A percentile compares a stretch with the other conserved stretches of the same genome.
Conservation (phyloP, 495 filamentous ascomycete genomes). For the Saxophila tyrrhenica region DNA sequence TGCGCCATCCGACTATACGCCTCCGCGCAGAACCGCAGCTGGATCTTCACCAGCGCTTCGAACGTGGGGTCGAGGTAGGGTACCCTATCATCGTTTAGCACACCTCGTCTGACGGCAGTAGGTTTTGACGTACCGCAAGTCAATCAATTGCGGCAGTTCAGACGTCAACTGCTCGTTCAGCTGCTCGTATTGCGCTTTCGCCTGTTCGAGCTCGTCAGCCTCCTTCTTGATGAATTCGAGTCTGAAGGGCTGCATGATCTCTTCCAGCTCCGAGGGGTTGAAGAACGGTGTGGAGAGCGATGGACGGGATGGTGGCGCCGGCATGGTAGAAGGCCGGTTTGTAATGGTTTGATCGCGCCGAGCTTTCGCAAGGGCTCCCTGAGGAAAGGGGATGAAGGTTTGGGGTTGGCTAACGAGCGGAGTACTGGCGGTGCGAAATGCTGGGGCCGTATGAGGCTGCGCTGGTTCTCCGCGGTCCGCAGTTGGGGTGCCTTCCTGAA, state of each 20-base stretch:
- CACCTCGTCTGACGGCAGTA: too few species aligned
- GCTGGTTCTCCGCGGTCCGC: too few species aligned
- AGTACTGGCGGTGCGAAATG: too few species aligned
- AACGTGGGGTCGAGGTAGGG: conserved; percentile 95
- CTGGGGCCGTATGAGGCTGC: too few species aligned
- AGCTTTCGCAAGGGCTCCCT: too few species aligned
- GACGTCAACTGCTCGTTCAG: conserved; percentile 89
- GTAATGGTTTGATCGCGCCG: background rate
- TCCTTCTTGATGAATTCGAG: conserved; percentile 9
- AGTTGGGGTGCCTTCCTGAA: background rate
- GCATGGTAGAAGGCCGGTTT: background rate
- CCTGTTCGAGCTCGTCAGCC: conserved; percentile 27
- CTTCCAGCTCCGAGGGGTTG: conserved; percentile 16
- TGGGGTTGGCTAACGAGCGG: too few species aligned
- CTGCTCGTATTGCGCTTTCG: conserved; percentile 84
- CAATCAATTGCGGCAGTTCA: conserved; percentile 94
- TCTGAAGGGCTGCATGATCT: conserved; percentile 15
- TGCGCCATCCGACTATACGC: conserved; percentile 96
- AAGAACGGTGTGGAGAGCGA: conserved; percentile 14
- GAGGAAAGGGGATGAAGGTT: too few species aligned
- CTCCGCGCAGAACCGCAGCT: conserved; percentile 93
- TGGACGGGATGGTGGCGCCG: background rate
- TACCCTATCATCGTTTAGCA: conserved; percentile 34
- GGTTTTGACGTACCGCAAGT: conserved; percentile 47
- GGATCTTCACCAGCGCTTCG: conserved; percentile 96